Conservation (phyloP, 2,329 filamentous ascomycete species). For the Xylaria hypoxylon region DNA sequence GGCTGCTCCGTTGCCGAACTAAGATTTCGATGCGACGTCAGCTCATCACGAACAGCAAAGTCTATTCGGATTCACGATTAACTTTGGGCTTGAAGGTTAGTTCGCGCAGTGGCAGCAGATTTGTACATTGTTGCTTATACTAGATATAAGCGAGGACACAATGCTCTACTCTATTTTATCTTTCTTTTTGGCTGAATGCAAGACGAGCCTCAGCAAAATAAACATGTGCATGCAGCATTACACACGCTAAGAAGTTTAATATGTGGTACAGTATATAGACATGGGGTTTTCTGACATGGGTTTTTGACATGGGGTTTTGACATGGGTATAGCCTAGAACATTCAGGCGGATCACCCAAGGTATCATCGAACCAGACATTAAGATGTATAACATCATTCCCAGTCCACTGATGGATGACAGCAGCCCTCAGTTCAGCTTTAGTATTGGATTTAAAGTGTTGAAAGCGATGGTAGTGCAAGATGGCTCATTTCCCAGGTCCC, state of each 20-base stretch:
- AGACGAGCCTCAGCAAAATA: no score
- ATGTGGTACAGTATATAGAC: not conserved
- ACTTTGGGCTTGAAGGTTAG: not conserved
- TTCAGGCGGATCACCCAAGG: not conserved
- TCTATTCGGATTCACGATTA: not conserved
- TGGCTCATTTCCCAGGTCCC: not conserved
- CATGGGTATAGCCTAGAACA: conserved; percentile 2
- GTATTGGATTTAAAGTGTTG: not conserved
- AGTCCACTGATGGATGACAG: not conserved
- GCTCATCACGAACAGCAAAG: not conserved
- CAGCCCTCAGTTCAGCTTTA: not conserved
- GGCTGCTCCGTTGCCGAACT: conserved; percentile 14
- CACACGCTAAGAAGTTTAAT: not conserved
- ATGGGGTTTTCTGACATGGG: not conserved
- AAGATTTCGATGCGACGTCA: conserved; percentile 7
- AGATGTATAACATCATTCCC: not conserved
- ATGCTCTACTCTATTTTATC: not conserved
- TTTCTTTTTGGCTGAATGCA: not conserved
- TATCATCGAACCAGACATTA: no score
- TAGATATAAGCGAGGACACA: not conserved
- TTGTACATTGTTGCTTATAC: not conserved
- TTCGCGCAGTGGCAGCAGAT: not conserved
- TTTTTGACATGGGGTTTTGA: not conserved
- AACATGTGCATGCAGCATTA: not conserved
- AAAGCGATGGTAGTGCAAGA: not conserved